phyloP scores from a whole-genome alignment of 306 rosid species.

The Dalbergia oliveri region DNA sequence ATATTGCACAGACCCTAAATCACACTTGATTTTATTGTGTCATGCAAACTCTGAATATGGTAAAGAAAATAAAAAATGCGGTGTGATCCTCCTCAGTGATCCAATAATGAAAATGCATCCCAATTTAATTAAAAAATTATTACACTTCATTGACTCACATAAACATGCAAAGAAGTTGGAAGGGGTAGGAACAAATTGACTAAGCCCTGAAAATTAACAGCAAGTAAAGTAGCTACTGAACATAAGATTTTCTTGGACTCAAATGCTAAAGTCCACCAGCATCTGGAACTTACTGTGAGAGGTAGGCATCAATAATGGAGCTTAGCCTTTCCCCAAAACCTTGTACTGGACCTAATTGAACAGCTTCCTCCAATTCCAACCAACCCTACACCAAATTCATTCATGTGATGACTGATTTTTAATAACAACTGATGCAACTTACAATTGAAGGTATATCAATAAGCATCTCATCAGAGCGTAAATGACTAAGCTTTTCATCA shows the following conservation, averaged over 20 bases:
- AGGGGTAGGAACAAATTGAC: constrained; percentile 1
- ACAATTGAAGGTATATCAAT: constrained; percentile 31
- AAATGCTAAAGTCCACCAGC: constrained; percentile 36
- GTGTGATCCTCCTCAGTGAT: constrained; percentile 20
- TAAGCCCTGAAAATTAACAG: constrained; percentile 19
- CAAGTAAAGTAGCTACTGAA: constrained; percentile 19
- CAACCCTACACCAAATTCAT: constrained; percentile 68
- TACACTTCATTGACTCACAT: constrained; percentile 25
- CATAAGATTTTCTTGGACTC: constrained; percentile 29
- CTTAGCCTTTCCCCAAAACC: constrained; percentile 83
- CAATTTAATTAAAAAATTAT: constrained; percentile 31
- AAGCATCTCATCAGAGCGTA: constrained; percentile 70
- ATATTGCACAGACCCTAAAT: not conserved
- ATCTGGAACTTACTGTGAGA: constrained; percentile 75
- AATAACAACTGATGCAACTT: constrained; percentile 25
- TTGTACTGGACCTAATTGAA: constrained; percentile 69
- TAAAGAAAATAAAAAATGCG: constrained; percentile 26
- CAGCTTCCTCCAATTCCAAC: constrained; percentile 80
- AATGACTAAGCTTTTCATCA: constrained; percentile 62
- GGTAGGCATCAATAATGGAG: constrained; percentile 69
- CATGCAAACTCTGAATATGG: constrained; percentile 16
- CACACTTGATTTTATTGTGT: not conserved
- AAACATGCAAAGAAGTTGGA: constrained; percentile 3
- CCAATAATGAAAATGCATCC: constrained; percentile 22
- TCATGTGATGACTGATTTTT: constrained; percentile 12